Evolutionary conservation across 768 basidiomycete species (phyloP).

Genomic region (Chlorophyllum brunneum): DNA sequence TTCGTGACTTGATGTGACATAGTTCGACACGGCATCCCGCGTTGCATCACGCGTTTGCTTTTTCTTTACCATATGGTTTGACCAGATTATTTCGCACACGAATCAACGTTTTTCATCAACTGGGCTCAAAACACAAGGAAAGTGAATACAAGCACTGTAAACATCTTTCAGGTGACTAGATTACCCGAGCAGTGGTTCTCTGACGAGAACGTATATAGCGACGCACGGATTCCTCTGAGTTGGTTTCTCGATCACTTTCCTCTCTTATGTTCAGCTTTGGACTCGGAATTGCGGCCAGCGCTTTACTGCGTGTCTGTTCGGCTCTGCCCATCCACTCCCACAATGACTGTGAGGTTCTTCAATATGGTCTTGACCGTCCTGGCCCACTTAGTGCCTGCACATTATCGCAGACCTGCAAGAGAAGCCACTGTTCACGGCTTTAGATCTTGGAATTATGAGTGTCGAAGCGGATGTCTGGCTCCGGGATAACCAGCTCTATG

Average conservation of each 20-base stretch:
- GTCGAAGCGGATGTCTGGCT: neutral
- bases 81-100: too few species aligned
- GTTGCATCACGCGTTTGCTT: too few species aligned
- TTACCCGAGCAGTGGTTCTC: too few species aligned
- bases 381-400: neutral
- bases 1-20: too few species aligned
- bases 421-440: neutral
- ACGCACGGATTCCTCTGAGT: neutral
- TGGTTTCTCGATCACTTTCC: neutral
- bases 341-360: neutral
- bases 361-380: neutral
- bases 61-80: too few species aligned
- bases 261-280: neutral
- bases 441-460: neutral
- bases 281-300: neutral
- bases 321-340: neutral
- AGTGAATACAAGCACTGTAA: too few species aligned
- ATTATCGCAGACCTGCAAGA: neutral
- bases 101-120: too few species aligned
- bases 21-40: too few species aligned
- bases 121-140: too few species aligned
- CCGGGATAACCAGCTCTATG: neutral
- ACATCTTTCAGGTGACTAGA: too few species aligned
- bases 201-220: too few species aligned
- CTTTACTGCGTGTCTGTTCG: neutral